Conservation (phyloP, 1,284 basidiomycete genomes). For the Pseudozyma hubeiensis region DNA sequence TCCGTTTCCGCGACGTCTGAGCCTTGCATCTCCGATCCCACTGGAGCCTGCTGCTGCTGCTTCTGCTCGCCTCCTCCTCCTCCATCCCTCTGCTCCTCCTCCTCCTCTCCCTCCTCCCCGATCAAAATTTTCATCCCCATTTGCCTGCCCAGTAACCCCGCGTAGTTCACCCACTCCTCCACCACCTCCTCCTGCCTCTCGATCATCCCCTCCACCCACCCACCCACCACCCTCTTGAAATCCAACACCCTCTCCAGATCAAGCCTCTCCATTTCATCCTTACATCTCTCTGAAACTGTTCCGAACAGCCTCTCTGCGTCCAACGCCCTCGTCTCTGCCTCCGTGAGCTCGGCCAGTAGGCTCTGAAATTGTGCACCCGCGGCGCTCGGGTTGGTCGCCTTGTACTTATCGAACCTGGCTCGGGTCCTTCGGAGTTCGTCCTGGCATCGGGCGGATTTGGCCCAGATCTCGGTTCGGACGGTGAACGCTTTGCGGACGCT, state of each 20-base stretch:
- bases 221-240: conserved; percentile 81
- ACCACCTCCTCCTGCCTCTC: conserved; percentile 80
- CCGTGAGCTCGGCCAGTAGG: conserved; percentile 42
- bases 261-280: conserved; percentile 90
- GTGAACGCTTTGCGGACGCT: conserved; percentile 88
- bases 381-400: conserved; percentile 73
- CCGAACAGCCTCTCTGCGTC: conserved; percentile 82
- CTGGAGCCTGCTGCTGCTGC: neutral
- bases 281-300: conserved; percentile 84
- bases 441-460: conserved; percentile 72
- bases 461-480: conserved; percentile 83
- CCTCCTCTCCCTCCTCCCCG: neutral
- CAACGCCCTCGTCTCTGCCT: conserved; percentile 48
- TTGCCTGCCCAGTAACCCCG: conserved; percentile 55
- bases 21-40: neutral
- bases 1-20: too few species aligned
- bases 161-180: conserved; percentile 58
- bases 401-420: conserved; percentile 81
- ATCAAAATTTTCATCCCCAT: conserved; percentile 38
- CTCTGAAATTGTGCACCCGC: conserved; percentile 47
- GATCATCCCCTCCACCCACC: conserved; percentile 85
- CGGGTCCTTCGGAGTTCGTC: conserved; percentile 79
- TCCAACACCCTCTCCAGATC: conserved; percentile 92
- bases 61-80: conserved; percentile 3
- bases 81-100: neutral